Percentiles rank a stretch among this genome's conserved stretches.
Conservation (phyloP, 2,329 filamentous ascomycete genomes). For the Boeremia lycopersici region DNA sequence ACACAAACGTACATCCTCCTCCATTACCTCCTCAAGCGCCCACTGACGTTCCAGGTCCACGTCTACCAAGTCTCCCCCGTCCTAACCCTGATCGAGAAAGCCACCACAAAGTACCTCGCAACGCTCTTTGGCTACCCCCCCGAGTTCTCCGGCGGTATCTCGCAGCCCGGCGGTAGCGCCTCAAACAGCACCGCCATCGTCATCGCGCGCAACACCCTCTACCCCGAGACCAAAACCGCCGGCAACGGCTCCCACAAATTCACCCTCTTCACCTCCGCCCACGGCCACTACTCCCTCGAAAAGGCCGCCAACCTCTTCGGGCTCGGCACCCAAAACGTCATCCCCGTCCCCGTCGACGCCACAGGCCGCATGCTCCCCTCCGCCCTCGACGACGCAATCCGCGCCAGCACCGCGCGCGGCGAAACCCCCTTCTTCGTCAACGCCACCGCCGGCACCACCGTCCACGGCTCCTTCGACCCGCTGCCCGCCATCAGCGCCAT, state of each 20-base stretch:
- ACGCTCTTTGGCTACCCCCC: conserved; percentile 61
- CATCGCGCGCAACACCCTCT: conserved; percentile 85
- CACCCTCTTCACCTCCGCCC: conserved; percentile 83
- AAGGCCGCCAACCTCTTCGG: conserved; percentile 93
- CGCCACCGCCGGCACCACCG: conserved; percentile 92
- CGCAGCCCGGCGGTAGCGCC: conserved; percentile 78
- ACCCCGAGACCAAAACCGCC: conserved; percentile 73
- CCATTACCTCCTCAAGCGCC: not conserved
- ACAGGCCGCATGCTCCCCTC: conserved; percentile 72
- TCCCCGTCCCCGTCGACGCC: conserved; percentile 74
- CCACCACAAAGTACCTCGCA: conserved; percentile 75
- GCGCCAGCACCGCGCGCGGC: conserved; percentile 66
- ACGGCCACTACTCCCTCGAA: conserved; percentile 93
- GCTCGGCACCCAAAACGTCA: conserved; percentile 76
- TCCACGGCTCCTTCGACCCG: conserved; percentile 86
- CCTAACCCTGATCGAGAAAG: conserved; percentile 85
- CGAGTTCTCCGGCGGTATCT: conserved; percentile 72
- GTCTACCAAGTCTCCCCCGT: conserved; percentile 94
- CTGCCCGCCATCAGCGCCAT: conserved; percentile 72
- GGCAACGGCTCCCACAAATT: conserved; percentile 72
- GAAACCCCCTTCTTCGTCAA: conserved; percentile 93
- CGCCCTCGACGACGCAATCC: conserved; percentile 68
- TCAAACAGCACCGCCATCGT: conserved; percentile 87
- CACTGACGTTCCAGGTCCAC: conserved; percentile 64
- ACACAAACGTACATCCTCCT: conserved; percentile 73